These are phyloP conservation scores for Metahyphopichia silvanorum DNA, from an alignment of 805 yeast genomes.

Conservation along the genomic window DNA sequence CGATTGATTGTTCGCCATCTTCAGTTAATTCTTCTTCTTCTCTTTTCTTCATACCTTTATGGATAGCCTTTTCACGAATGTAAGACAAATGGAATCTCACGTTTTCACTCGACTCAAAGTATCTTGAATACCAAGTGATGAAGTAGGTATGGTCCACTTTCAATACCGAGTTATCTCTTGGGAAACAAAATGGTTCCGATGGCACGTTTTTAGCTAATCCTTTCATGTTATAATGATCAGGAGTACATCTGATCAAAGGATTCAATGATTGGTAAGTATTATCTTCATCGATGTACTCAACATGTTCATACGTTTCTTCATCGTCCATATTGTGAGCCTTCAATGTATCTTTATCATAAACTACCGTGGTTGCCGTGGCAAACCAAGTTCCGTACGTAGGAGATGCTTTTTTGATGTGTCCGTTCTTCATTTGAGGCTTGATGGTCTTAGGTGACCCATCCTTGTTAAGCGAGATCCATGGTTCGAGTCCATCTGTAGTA, in stretches of 20 bases:
- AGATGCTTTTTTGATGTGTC: slow-evolving; percentile 57
- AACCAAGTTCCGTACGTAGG: slow-evolving; percentile 80
- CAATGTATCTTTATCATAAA: slow-evolving; percentile 57
- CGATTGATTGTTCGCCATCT: too few relatives aligned
- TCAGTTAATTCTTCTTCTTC: slow-evolving; percentile 12
- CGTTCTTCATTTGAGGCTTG: slow-evolving; percentile 71
- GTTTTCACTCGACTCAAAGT: slow-evolving; percentile 50
- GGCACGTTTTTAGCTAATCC: slow-evolving; percentile 53
- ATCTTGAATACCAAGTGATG: slow-evolving; percentile 75
- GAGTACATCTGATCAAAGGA: slow-evolving; percentile 84
- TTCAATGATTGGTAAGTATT: slow-evolving; percentile 66
- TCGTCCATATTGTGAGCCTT: slow-evolving; percentile 73
- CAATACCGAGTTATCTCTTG: slow-evolving; percentile 57
- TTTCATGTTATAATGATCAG: slow-evolving; percentile 64
- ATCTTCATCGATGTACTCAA: slow-evolving; percentile 60
- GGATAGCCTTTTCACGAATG: slow-evolving; percentile 51
- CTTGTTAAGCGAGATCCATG: slow-evolving; percentile 77
- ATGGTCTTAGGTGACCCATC: slow-evolving; percentile 81
- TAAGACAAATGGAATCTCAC: slow-evolving; percentile 68
- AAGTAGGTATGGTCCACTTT: slow-evolving; percentile 65
- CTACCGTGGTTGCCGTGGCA: slow-evolving; percentile 60
- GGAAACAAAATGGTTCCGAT: slow-evolving; percentile 86
- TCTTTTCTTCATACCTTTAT: slow-evolving; percentile 56
- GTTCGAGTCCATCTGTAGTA: slow-evolving; percentile 66
- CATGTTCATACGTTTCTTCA: slow-evolving; percentile 56